Evolutionary conservation across 495 filamentous ascomycete genomes (phyloP).

Genomic region (Aspergillus cavernicola): DNA sequence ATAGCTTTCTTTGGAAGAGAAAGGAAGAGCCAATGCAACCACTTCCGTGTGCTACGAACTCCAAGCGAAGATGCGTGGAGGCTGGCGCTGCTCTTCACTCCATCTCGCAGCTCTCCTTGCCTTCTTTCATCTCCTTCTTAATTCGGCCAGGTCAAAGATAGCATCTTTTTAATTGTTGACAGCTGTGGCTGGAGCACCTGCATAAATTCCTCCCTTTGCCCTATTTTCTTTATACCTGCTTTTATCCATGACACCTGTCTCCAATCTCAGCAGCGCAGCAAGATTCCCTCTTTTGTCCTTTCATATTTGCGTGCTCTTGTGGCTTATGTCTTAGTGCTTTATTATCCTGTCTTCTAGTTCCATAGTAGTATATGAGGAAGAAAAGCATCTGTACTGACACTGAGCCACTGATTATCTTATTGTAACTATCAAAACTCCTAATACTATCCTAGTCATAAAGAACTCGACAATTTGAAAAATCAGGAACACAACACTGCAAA

Average conservation of each 20-base stretch:
- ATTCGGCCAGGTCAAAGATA: constrained; percentile 31
- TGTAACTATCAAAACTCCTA: no score
- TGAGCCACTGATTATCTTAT: not conserved
- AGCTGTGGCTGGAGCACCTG: constrained; percentile 29
- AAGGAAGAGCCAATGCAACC: constrained; percentile 25
- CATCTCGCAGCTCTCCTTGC: constrained; percentile 13
- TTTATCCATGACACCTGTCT: constrained; percentile 36
- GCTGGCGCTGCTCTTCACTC: constrained; percentile 15
- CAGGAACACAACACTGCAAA: not conserved
- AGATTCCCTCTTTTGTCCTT: constrained; percentile 40
- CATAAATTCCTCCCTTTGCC: constrained; percentile 26
- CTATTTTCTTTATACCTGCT: constrained; percentile 25
- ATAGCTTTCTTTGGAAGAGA: constrained; percentile 39
- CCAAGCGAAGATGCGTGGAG: constrained; percentile 7
- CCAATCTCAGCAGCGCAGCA: constrained; percentile 44
- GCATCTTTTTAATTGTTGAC: constrained; percentile 38
- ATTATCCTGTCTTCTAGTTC: constrained; percentile 32
- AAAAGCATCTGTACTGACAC: constrained; percentile 28
- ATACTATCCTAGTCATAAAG: not conserved
- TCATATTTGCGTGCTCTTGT: constrained; percentile 30
- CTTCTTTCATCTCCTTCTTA: constrained; percentile 22
- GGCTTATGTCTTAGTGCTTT: constrained; percentile 30
- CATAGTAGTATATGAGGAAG: constrained; percentile 38
- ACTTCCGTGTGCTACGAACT: constrained; percentile 9
- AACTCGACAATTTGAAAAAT: not conserved